Evolutionary conservation across 2,329 filamentous ascomycete species (phyloP), one percentile per base, ranked within the genome.

Genomic region (Calonectria hongkongensis): DNA sequence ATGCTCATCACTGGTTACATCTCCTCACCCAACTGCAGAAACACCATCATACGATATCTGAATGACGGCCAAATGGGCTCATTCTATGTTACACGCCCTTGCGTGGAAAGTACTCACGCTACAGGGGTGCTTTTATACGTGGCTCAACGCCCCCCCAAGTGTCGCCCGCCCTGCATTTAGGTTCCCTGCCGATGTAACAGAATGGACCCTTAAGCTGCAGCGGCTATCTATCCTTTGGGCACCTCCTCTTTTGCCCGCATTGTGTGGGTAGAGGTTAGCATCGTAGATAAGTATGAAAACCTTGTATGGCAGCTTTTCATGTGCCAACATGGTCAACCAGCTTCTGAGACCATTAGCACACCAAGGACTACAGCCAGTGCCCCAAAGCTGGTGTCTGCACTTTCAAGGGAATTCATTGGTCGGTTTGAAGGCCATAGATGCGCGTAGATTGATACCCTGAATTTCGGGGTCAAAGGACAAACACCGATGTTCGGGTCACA

Each of bases 121-220:
- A 33, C 15, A 41, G 36, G 54, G 33, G 54, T 41, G n/a, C 25
- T 60, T 5, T 60, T 41, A 25, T 39, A 39, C 16, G 21, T 21
- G 51, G 54, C 54, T 41, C 54, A 60, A 18, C 13, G 39, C 25
- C 33, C 21, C 21, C 25, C 25, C 27, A 39, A 60, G 12, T 41
- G 13, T 41, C 21, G 33, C 54, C 13, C n/a, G 13, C 15, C n/a
- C 33, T 21, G 54, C 30, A 27, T 58, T 21, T 15, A n/a, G 54
- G n/a, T 16, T 5, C n/a, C 54, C 21, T 10, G 54, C 54, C n/a
- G 18, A 58, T 58, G 54, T 41, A 39, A 27, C n/a, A 16, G 18
- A 39, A 58, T 21, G 54, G 54, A 58, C 54, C 54, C 33, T 36
- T 39, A 33, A 39, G 54, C 21, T 21, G n/a, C n/a, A 27, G 33